Evolutionary conservation across 225 moss, liverwort and hornwort genomes (phyloP), one percentile per base, ranked within the genome.

Genomic region (Asterella californica): DNA sequence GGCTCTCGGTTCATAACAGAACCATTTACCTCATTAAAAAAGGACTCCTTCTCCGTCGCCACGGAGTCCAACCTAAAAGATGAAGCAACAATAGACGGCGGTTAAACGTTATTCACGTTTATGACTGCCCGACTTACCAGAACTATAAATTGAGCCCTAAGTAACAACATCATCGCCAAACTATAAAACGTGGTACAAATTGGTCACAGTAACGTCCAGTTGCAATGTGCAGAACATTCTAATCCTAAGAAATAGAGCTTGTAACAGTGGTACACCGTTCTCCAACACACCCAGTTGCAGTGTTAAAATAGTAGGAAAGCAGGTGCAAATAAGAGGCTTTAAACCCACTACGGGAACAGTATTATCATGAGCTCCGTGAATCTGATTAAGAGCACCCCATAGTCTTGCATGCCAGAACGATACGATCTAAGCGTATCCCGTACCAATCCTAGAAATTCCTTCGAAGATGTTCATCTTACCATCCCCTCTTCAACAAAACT

Each of bases 401-500:
- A n/a, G 61, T 27, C 61, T 61, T 42, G 2, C 27, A 61, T 25
- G n/a, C 61, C 63, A 52, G 50, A 52, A 53, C 61, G 15, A 79
- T 68, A 61, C 50, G 30, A 82, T 81, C 95, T 75, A 78, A 25
- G 52, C 52, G 1, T 52, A 6, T 52, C 52, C 15, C 30, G 14
- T 32, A 65, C 10, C 30, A 65, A 30, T 15, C 34, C 67, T 67
- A 33, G 32, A 38, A 0, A 27, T 6, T 48, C 46, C 46, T 47
- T 10, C 5, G 10, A 42, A 42, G 4, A 1, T 10, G n/a, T 5
- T 46, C 46, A 21, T 38, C 36, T 65, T 66, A 97, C 99, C 99
- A 99, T 90, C 99, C 92, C 84, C 99, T 89, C 80, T 99, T 99
- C 76, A 99, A 74, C 61, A 99, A 86, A 84, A 95, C 94, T 68